Evolutionary conservation across 2,329 filamentous ascomycete genomes (phyloP), one percentile per base, ranked within the genome.

Genomic region (Paramyrothecium sp.): DNA sequence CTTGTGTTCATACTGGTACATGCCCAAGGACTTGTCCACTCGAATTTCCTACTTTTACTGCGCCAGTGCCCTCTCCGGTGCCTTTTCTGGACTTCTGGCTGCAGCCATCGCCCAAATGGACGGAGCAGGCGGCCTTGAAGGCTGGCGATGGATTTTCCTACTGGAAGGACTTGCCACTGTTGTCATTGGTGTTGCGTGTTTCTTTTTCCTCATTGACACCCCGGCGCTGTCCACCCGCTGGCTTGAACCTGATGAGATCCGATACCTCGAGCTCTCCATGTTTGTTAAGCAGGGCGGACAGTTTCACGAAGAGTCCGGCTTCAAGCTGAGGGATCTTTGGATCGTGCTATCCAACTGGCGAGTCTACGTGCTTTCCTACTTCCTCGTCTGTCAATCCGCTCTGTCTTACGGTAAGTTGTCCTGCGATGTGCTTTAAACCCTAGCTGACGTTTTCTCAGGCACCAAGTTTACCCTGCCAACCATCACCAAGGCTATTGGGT

Each of bases 61-160:
- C 51, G 62, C 62, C 2, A 61, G 56, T 21, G 61, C 64, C 0
- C 52, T 65, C 0, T 63, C 60, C 0, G 85, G 85, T 3, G 85
- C 85, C 2, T 88, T 88, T 65, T 60, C 61, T 26, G 60, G 64
- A n/a, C 56, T 65, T 1, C 26, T 65, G 20, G 63, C 63, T 19
- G 60, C 56, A 20, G 63, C 50, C 16, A 65, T 65, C 26, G 61
- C 61, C 3, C 52, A 61, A 34, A 65, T 65, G 63, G 58, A 61
- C 54, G 65, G 65, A n/a, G 61, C 57, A 49, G 83, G 80, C 2
- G 80, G 81, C 1, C 72, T 85, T 2, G 79, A 78, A 58, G 80
- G 78, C 2, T 88, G 84, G 85, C 74, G 84, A 33, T 88, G 65
- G 78, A 79, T 80, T 47, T 82, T 82, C 60, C 75, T 82, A 51